Conservation (phyloP, 2,329 filamentous ascomycete genomes). For the Dactylellina cionopaga region DNA sequence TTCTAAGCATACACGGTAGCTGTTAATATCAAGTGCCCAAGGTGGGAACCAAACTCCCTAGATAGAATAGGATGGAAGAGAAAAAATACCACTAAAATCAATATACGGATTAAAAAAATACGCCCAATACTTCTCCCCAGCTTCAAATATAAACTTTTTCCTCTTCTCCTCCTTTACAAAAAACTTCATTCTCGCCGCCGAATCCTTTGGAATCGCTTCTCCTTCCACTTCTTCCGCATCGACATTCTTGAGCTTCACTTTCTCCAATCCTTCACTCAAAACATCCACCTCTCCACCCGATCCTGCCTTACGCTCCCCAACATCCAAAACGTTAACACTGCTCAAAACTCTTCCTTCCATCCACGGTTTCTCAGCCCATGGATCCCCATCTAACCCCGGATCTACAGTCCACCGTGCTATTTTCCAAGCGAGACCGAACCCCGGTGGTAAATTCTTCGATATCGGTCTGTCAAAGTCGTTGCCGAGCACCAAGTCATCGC, state of each 20-base stretch:
- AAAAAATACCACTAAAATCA: slow-evolving; percentile 75
- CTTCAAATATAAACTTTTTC: slow-evolving; percentile 70
- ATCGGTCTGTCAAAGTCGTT: slow-evolving; percentile 96
- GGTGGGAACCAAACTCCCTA: not conserved
- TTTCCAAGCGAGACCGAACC: slow-evolving; percentile 83
- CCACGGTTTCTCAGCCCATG: slow-evolving; percentile 85
- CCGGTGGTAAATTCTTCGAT: slow-evolving; percentile 82
- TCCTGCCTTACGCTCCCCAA: slow-evolving; percentile 65
- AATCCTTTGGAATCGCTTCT: slow-evolving; percentile 54
- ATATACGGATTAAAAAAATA: slow-evolving; percentile 94
- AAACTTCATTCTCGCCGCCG: slow-evolving; percentile 67
- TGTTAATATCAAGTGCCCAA: not conserved
- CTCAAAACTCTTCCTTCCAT: slow-evolving; percentile 84
- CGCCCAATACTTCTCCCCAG: slow-evolving; percentile 70
- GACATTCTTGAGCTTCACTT: slow-evolving; percentile 5
- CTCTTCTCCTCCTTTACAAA: slow-evolving; percentile 69
- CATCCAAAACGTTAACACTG: slow-evolving; percentile 79
- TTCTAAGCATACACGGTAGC: slow-evolving; percentile 61
- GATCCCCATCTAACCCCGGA: slow-evolving; percentile 87
- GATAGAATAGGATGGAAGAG: not conserved
- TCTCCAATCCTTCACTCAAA: slow-evolving; percentile 62
- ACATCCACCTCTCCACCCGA: slow-evolving; percentile 34
- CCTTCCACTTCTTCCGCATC: not conserved
- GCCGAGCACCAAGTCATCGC: slow-evolving; percentile 82
- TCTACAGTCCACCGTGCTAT: slow-evolving; percentile 92